Evolutionary conservation across 2,329 filamentous ascomycete species (phyloP).

Genomic region (Graphilbum sp.): DNA sequence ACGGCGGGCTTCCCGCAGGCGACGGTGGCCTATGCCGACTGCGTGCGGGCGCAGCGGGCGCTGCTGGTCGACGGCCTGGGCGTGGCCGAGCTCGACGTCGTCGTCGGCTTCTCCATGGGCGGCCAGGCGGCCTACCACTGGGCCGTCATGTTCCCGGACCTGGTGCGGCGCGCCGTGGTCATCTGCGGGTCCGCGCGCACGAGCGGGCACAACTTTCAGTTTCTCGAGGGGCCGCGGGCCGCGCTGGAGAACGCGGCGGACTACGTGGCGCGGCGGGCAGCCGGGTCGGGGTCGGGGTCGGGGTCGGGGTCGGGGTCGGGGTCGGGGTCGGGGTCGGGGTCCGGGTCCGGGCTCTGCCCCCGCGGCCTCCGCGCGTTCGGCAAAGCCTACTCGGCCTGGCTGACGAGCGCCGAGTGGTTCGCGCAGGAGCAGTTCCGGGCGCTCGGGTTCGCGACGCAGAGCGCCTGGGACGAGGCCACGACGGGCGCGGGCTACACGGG

Average conservation of each 20-base stretch:
- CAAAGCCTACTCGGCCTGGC: constrained; percentile 66
- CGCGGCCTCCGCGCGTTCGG: constrained; percentile 55
- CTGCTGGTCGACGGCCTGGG: constrained; percentile 23
- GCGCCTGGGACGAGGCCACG: constrained; percentile 58
- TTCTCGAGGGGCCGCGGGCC: constrained; percentile 34
- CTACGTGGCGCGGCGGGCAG: too few relatives aligned
- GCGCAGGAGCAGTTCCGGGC: constrained; percentile 50
- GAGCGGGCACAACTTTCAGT: constrained; percentile 34
- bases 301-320: too few relatives aligned
- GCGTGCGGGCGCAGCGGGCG: constrained; percentile 30
- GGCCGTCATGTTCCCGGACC: constrained; percentile 30
- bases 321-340: too few relatives aligned
- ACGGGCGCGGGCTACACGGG: constrained; percentile 55
- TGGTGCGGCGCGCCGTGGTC: constrained; percentile 26
- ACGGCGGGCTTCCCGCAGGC: constrained; percentile 26
- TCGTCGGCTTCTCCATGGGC: constrained; percentile 41
- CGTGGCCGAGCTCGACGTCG: constrained; percentile 25
- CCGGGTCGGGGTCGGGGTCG: too few relatives aligned
- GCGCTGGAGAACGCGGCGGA: constrained; percentile 26
- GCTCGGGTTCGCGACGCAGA: constrained; percentile 50
- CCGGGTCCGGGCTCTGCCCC: too few relatives aligned
- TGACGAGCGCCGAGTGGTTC: constrained; percentile 67
- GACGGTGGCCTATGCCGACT: constrained; percentile 26
- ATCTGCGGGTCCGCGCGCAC: constrained; percentile 34
- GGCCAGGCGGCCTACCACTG: constrained; percentile 37